Evolutionary conservation across 192 early-diverging fungal species (phyloP), one percentile per base, ranked within the genome.

Genomic region (Gryganskiella cystojenkinii): DNA sequence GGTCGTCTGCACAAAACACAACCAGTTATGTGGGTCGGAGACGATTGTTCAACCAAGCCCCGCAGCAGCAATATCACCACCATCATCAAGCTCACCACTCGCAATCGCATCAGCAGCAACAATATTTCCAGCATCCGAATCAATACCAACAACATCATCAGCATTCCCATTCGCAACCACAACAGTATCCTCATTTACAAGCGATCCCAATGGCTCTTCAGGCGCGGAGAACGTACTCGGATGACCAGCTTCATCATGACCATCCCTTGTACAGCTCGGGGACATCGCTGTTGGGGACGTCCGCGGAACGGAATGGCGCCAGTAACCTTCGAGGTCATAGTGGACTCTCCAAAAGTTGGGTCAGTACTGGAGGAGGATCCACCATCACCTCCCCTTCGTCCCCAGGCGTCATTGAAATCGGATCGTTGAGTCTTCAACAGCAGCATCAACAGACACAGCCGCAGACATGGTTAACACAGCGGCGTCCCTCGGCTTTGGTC

Each of bases 321-420:
- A 22, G 33, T 10, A 44, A 46, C 30, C 27, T 44, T 17, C 57
- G 22, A 4, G 70, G 61, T 0, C 70, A 72, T 15, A 72, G 70
- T 43, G 70, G 54, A 22, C 47, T 72, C 5, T 72, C 70, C 17
- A 63, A 64, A 44, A 72, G 70, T 28, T 72, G 70, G 70, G 61
- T 67, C 34, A 33, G 33, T 35, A n/a, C 55, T 15, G 55, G 28
- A 19, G 33, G 55, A 27, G 34, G 20, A 8, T n/a, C 14, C 9
- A 22, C 47, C 6, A 50, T n/a, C 4, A 50, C 55, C 10, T n/a
- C 31, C 1, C 15, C 55, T 0, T 9, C 20, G n/a, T 6, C 19
- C 1, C 33, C 55, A 6, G 28, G n/a, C 15, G n/a, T 11, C 19
- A 35, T 56, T 4, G 19, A 50, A 19, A 13, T 40, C 13, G 13